These are phyloP conservation scores for Fusarium papillatum DNA, from an alignment of 2,329 filamentous ascomycete genomes.

Conservation along the genomic window DNA sequence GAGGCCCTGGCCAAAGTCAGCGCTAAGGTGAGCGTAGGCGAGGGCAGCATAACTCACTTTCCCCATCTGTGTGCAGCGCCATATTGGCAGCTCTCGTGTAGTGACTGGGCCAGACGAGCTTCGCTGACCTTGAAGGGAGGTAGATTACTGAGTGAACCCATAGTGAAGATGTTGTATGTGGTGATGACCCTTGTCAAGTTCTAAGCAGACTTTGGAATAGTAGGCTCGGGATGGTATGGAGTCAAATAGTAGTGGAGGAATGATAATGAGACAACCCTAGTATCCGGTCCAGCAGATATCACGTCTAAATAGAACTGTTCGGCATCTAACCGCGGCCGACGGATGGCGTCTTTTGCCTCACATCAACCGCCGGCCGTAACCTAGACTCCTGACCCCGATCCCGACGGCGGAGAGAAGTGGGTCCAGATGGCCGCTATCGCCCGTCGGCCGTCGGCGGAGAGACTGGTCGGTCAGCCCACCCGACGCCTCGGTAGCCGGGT, in stretches of 20 bases:
- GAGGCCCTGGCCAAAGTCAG: slow-evolving; percentile 15
- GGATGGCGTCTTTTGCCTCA: neutral
- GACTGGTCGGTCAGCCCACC: neutral
- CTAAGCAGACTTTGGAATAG: neutral
- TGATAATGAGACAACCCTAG: neutral
- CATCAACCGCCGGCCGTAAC: neutral
- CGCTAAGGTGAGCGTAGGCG: neutral
- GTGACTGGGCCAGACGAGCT: slow-evolving; percentile 23
- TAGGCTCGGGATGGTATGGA: neutral
- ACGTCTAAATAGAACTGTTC: neutral
- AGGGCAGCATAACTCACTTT: slow-evolving; percentile 35
- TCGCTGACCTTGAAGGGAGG: slow-evolving; percentile 10
- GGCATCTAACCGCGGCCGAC: neutral
- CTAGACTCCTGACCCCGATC: neutral
- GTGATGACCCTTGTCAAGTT: neutral
- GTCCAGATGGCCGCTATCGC: neutral
- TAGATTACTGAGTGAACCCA: slow-evolving; percentile 5
- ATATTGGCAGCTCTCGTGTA: slow-evolving; percentile 37
- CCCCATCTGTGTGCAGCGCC: slow-evolving; percentile 40
- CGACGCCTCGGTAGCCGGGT: neutral
- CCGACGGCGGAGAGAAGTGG: neutral
- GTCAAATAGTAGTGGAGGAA: neutral
- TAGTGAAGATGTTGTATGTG: neutral
- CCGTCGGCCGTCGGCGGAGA: neutral
- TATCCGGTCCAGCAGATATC: neutral